Conservation (phyloP, 1,139 yeast species). For the Tardiomyces digboiensis region DNA sequence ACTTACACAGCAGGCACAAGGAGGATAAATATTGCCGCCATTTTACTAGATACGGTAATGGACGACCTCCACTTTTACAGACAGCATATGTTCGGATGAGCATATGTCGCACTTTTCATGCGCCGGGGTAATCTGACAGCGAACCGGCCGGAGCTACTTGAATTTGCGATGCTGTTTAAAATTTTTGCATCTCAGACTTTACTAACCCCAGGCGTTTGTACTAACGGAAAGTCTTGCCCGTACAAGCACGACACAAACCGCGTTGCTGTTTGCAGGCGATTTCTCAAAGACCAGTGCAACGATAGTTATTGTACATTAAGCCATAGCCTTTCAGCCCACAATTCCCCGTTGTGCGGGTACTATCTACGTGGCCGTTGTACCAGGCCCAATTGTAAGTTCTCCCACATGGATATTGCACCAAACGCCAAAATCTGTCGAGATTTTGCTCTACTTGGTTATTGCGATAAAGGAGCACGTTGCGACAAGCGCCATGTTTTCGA, state of each 20-base stretch:
- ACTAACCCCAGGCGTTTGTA: conserved; percentile 38
- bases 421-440: conserved; percentile 50
- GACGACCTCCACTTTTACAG: too few species aligned
- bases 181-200: conserved; percentile 1
- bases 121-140: too few species aligned
- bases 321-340: conserved; percentile 50
- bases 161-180: too few species aligned
- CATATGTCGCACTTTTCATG: too few species aligned
- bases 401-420: conserved; percentile 39
- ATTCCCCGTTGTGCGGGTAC: conserved; percentile 58
- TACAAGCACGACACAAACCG: conserved; percentile 44
- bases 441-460: conserved; percentile 61
- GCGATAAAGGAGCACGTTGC: conserved; percentile 52
- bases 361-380: conserved; percentile 43
- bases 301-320: conserved; percentile 44
- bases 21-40: neutral
- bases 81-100: too few species aligned
- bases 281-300: conserved; percentile 38
- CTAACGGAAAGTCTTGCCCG: conserved; percentile 42
- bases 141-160: too few species aligned
- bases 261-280: conserved; percentile 47
- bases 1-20: neutral
- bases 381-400: conserved; percentile 45
- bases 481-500: conserved; percentile 46
- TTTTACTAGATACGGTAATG: neutral